Percentiles rank a stretch among this genome's conserved stretches.
Evolutionary conservation across 1,284 basidiomycete species (phyloP).

Genomic region (Cystobasidium pallidum): DNA sequence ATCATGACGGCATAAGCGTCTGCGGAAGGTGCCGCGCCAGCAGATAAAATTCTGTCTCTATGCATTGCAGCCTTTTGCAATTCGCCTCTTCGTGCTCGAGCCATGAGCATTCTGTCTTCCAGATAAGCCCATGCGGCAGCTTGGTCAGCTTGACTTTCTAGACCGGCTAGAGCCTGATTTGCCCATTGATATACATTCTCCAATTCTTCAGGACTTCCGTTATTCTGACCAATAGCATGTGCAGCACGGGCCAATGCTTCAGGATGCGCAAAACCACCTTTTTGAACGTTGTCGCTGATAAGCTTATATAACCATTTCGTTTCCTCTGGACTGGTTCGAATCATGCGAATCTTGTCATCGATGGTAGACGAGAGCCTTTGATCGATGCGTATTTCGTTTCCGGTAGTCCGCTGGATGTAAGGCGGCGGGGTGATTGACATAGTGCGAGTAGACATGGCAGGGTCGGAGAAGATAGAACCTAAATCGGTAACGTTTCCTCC

Average conservation of each 20-base stretch:
- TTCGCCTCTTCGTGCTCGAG: conserved; percentile 76
- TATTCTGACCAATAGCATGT: conserved; percentile 67
- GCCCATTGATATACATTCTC: conserved; percentile 70
- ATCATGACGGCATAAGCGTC: conserved; percentile 92
- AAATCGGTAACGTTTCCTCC: conserved; percentile 21
- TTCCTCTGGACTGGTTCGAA: conserved; percentile 10
- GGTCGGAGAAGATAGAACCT: conserved; percentile 40
- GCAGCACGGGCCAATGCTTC: conserved; percentile 61
- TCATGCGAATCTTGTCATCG: conserved; percentile 48
- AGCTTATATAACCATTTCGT: conserved; percentile 40
- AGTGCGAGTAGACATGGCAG: conserved; percentile 14
- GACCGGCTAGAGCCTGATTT: conserved; percentile 64
- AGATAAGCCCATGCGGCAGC: conserved; percentile 70
- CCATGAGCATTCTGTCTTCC: conserved; percentile 87
- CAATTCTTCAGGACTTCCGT: conserved; percentile 65
- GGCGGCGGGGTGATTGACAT: conserved; percentile 39
- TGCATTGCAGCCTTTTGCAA: conserved; percentile 78
- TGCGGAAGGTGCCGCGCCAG: conserved; percentile 76
- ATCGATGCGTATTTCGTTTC: conserved; percentile 44
- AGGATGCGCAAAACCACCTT: conserved; percentile 62
- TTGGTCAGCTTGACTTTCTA: conserved; percentile 55
- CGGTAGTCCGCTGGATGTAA: neutral
- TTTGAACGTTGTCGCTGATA: conserved; percentile 47
- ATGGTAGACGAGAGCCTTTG: conserved; percentile 45
- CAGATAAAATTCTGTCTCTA: conserved; percentile 73